Percentiles rank a stretch among this genome's conserved stretches.
These are phyloP conservation scores for Basidioascus undulatus DNA, from an alignment of 768 basidiomycete species.

Conservation along the genomic window DNA sequence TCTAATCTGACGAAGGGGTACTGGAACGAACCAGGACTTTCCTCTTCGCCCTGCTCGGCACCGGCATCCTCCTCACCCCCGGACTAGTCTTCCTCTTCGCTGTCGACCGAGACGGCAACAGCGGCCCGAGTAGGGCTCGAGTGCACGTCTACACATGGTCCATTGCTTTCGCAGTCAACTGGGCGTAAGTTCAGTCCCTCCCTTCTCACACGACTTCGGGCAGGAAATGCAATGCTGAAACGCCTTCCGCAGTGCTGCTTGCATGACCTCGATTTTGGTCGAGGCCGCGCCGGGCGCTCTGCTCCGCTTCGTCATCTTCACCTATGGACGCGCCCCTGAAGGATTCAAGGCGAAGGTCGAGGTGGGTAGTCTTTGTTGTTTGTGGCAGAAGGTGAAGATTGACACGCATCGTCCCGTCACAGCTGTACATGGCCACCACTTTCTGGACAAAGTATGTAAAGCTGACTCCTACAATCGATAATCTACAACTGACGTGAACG, in stretches of 20 bases:
- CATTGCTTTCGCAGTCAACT: too few species aligned
- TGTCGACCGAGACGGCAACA: slow-evolving; percentile 31
- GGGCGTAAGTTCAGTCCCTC: too few species aligned
- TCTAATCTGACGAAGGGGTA: background rate
- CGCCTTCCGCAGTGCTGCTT: slow-evolving; percentile 19
- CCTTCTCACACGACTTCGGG: slow-evolving; percentile 23
- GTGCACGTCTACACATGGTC: slow-evolving; percentile 31
- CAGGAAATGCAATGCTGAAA: slow-evolving; percentile 45
- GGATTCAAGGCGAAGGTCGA: slow-evolving; percentile 42
- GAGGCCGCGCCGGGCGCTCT: slow-evolving; percentile 43
- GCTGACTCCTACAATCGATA: too few species aligned
- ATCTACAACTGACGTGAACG: too few species aligned
- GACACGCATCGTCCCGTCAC: slow-evolving; percentile 1
- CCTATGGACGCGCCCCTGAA: slow-evolving; percentile 22
- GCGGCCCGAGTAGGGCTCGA: slow-evolving; percentile 23
- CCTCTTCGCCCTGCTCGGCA: slow-evolving; percentile 31
- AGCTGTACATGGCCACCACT: slow-evolving; percentile 44
- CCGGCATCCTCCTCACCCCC: slow-evolving; percentile 39
- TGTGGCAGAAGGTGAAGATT: too few species aligned
- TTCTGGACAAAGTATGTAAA: slow-evolving; percentile 55
- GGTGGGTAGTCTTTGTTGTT: slow-evolving; percentile 21
- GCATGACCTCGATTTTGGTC: slow-evolving; percentile 37
- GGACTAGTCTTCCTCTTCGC: slow-evolving; percentile 41
- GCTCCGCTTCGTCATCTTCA: slow-evolving; percentile 27
- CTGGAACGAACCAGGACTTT: slow-evolving; percentile 23